Base-by-base conservation (phyloP, 2,329 filamentous ascomycete species). In the Claviceps pusilla region DNA sequence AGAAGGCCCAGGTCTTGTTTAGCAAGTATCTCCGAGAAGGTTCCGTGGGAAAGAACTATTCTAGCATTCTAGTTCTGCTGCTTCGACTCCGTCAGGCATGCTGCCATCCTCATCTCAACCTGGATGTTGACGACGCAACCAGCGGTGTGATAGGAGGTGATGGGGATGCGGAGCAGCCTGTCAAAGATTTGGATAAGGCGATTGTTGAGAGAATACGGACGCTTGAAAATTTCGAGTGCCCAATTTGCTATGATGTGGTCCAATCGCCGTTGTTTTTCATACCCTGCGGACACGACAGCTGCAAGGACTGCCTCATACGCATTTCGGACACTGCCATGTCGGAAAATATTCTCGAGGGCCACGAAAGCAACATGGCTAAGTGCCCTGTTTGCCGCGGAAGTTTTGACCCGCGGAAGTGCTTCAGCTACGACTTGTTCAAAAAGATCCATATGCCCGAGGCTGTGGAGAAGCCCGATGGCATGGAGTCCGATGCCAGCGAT, bases 201-300 rank as follows among this genome's bases (percentile, higher is more conserved):
- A 85, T 88, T 12, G 74, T 94, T 19, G 63, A 72, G n/a, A 80
- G 87, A 7, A 76, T 93, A 63, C 85, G 73, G 59, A 65, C 63
- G 1, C 65, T 67, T 1, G 74, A 81, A 1, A 77, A 74, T 2
- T 87, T 91, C 51, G 84, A 90, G 64, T 95, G 89, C 62, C 87
- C 87, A 0, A 82, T 93, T 24, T 95, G 89, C 65, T 83, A 86
- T 56, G 89, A 95, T 62, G 82, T 75, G 2, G 80, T 84, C 7
- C 74, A 78, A 14, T 89, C 90, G 57, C 86, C 87, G 0, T 79
- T 79, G 3, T 87, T 95, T 58, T 84, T 90, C 66, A 75, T 88
- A 52, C 88, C 88, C 1, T 95, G 89, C 63, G 89, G 89, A 2
- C 89, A 95, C 63, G 80, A 84, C 56, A 82, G 82, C 29, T 95